A percentile compares a stretch with the other conserved stretches of the same genome.
Conservation (phyloP, 768 basidiomycete species). For the Psilocybe subaeruginosa region DNA sequence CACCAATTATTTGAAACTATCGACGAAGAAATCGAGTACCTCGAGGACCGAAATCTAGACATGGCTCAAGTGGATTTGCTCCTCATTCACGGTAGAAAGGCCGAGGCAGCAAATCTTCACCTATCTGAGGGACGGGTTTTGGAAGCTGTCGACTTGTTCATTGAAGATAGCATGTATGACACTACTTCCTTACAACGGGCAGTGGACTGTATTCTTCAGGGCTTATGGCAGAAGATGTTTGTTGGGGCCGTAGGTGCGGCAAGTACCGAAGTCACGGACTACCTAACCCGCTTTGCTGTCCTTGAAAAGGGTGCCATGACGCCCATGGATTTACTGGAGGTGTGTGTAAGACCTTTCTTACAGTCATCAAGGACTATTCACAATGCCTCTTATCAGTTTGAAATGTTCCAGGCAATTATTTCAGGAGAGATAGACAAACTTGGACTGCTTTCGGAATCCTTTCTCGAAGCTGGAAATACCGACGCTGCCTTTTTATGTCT, state of each 20-base stretch:
- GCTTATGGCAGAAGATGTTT: conserved; percentile 47
- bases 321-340: neutral
- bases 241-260: conserved; percentile 30
- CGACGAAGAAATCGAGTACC: conserved; percentile 59
- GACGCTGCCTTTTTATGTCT: conserved; percentile 45
- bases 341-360: neutral
- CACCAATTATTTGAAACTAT: conserved; percentile 47
- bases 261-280: neutral
- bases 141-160: conserved; percentile 50
- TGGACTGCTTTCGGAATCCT: conserved; percentile 30
- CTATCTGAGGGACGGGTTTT: conserved; percentile 46
- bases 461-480: conserved; percentile 28
- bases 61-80: conserved; percentile 48
- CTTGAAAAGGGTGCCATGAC: neutral
- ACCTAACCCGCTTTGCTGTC: neutral
- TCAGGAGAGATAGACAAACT: conserved; percentile 28
- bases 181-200: conserved; percentile 35
- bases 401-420: conserved; percentile 21
- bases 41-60: conserved; percentile 57
- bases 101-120: conserved; percentile 57
- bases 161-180: conserved; percentile 33
- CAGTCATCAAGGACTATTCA: neutral
- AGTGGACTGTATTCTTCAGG: conserved; percentile 39
- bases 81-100: conserved; percentile 39
- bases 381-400: conserved; percentile 10